A percentile compares a stretch with the other conserved stretches of the same genome.
Evolutionary conservation across 805 yeast species (phyloP).

Genomic region (Naumovozyma castellii): DNA sequence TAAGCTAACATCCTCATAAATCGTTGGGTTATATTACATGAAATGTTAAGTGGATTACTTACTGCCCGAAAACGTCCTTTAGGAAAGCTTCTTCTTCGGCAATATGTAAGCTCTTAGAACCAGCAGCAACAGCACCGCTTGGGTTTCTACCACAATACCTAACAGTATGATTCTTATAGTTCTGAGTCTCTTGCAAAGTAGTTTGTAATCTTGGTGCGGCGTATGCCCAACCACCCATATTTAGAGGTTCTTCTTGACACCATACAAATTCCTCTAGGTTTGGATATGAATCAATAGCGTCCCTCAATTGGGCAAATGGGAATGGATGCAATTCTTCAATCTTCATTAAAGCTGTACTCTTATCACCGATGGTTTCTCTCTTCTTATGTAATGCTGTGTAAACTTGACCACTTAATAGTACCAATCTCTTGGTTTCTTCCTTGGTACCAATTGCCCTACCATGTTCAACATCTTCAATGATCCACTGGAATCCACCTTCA

Average conservation of each 20-base stretch:
- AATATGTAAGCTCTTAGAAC: conserved; percentile 77
- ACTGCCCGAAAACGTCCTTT: conserved; percentile 51
- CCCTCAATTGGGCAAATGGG: conserved; percentile 93
- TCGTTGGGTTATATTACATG: neutral
- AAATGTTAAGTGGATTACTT: neutral
- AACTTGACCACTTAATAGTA: conserved; percentile 87
- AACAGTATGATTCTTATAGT: conserved; percentile 45
- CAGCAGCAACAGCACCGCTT: conserved; percentile 97
- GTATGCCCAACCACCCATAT: conserved; percentile 84
- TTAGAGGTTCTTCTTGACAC: conserved; percentile 98
- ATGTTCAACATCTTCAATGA: conserved; percentile 84
- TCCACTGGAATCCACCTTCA: conserved; percentile 89
- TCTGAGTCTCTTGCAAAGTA: conserved; percentile 63
- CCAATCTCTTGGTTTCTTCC: conserved; percentile 80
- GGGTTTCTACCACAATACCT: conserved; percentile 98
- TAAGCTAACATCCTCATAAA: too few species aligned
- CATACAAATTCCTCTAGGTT: conserved; percentile 80
- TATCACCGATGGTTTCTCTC: conserved; percentile 68
- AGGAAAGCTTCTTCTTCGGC: conserved; percentile 86
- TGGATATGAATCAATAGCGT: conserved; percentile 70
- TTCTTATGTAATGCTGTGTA: conserved; percentile 84
- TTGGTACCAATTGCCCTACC: conserved; percentile 68
- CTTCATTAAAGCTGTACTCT: conserved; percentile 78
- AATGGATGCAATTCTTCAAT: conserved; percentile 96
- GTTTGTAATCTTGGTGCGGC: conserved; percentile 78